phyloP scores from a whole-genome alignment of 2,329 filamentous ascomycete genomes.

The Metarhizium robertsii region DNA sequence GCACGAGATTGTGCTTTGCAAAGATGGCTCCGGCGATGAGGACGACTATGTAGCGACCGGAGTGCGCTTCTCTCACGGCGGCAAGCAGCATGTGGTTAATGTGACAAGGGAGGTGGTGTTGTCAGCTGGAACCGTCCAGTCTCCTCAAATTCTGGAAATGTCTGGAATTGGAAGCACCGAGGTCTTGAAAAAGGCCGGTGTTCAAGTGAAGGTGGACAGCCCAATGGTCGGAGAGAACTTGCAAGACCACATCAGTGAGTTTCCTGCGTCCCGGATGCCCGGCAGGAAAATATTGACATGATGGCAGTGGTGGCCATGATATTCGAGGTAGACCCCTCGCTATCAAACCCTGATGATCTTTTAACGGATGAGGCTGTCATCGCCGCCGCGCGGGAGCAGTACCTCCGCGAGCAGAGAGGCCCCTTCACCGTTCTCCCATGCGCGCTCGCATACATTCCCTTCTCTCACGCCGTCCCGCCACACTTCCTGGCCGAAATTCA shows the following conservation, averaged over 20 bases:
- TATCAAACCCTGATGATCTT: slow-evolving; percentile 31
- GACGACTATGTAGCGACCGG: slow-evolving; percentile 18
- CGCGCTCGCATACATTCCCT: slow-evolving; percentile 32
- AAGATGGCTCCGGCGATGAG: slow-evolving; percentile 5
- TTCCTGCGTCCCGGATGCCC: background rate
- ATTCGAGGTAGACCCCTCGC: slow-evolving; percentile 33
- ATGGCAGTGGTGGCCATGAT: slow-evolving; percentile 29
- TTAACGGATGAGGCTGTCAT: slow-evolving; percentile 17
- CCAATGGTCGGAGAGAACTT: slow-evolving; percentile 39
- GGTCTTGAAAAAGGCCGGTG: slow-evolving; percentile 26
- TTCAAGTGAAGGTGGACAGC: slow-evolving; percentile 29
- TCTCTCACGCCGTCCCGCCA: slow-evolving; percentile 22
- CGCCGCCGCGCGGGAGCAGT: slow-evolving; percentile 24
- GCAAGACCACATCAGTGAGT: slow-evolving; percentile 33
- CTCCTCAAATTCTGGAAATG: slow-evolving; percentile 50
- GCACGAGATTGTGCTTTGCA: slow-evolving; percentile 17
- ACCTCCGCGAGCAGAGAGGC: slow-evolving; percentile 19
- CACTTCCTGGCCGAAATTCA: slow-evolving; percentile 13
- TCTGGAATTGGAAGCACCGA: slow-evolving; percentile 45
- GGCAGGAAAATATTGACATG: slow-evolving; percentile 4
- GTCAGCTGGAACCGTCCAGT: slow-evolving; percentile 46
- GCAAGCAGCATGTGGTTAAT: slow-evolving; percentile 24
- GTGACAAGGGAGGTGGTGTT: slow-evolving; percentile 46
- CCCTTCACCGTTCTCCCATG: slow-evolving; percentile 29
- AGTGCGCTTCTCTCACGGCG: slow-evolving; percentile 25